A percentile compares a stretch with the other conserved stretches of the same genome.
These are phyloP conservation scores for Euclidium syriacum DNA, from an alignment of 345 rosid genomes.

Conservation along the genomic window DNA sequence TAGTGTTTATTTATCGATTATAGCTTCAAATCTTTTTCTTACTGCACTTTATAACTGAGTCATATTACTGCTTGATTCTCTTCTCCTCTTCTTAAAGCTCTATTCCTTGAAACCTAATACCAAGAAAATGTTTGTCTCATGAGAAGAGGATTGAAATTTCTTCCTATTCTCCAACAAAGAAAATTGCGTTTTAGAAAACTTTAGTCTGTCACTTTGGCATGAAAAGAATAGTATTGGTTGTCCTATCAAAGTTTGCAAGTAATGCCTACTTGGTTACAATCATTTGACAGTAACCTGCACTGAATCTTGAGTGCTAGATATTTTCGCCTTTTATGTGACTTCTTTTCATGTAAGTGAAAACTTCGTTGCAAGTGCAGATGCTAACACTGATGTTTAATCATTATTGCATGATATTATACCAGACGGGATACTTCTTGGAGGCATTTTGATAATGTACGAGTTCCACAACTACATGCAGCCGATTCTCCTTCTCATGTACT, in stretches of 20 bases:
- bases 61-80: not conserved
- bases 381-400: conserved; percentile 9
- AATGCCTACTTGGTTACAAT: not conserved
- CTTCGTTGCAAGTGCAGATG: not conserved
- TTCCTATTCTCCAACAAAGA: not conserved
- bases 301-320: not conserved
- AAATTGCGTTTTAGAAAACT: not conserved
- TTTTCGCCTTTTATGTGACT: not conserved
- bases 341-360: not conserved
- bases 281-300: not conserved
- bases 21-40: not conserved
- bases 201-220: not conserved
- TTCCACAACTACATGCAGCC: conserved; percentile 75
- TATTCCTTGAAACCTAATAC: not conserved
- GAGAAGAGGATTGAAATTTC: not conserved
- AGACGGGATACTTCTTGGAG: conserved; percentile 98
- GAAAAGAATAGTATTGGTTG: not conserved
- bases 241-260: not conserved
- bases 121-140: conserved; percentile 1
- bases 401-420: conserved; percentile 23
- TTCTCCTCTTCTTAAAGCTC: not conserved
- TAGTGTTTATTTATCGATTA: conserved; percentile 22
- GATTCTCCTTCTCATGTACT: conserved; percentile 79
- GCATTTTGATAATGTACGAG: conserved; percentile 91
- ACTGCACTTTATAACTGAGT: not conserved